Conservation (phyloP, 2,329 filamentous ascomycete species). For the Arachnomyces sp. region DNA sequence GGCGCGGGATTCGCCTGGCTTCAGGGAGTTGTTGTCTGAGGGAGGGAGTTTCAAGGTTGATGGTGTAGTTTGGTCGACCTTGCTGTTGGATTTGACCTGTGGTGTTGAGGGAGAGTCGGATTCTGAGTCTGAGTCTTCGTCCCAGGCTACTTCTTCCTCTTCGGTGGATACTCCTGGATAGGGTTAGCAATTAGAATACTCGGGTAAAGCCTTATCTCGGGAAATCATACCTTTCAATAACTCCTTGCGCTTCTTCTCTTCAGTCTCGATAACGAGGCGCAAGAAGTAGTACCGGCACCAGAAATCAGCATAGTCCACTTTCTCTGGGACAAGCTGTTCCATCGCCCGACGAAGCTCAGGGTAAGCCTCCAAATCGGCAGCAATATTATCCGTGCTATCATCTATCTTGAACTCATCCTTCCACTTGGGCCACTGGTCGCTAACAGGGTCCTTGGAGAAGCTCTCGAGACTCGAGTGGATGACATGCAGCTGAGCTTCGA, state of each 20-base stretch:
- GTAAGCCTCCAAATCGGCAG: conserved; percentile 73
- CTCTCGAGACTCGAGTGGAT: conserved; percentile 79
- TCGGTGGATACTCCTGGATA: conserved; percentile 32
- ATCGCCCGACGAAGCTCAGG: conserved; percentile 77
- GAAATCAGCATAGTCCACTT: conserved; percentile 80
- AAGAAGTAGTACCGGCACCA: conserved; percentile 97
- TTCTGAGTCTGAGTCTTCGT: conserved; percentile 59
- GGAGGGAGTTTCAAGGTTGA: conserved; percentile 24
- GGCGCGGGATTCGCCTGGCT: conserved; percentile 55
- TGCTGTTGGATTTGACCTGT: conserved; percentile 32
- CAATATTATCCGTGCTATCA: conserved; percentile 74
- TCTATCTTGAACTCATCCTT: conserved; percentile 68
- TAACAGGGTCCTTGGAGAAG: conserved; percentile 72
- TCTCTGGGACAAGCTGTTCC: conserved; percentile 92
- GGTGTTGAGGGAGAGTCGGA: conserved; percentile 35
- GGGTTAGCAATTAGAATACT: background rate
- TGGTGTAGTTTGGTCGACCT: conserved; percentile 20
- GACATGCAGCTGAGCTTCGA: conserved; percentile 91
- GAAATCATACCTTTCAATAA: conserved; percentile 68
- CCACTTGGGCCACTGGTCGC: conserved; percentile 67
- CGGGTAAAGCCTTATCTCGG: conserved; percentile 7
- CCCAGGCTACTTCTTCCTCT: conserved; percentile 60
- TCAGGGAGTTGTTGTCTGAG: conserved; percentile 41
- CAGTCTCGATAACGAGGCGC: conserved; percentile 82
- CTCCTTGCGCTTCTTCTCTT: conserved; percentile 80